Conservation (phyloP, 2,329 filamentous ascomycete genomes). For the Hypoxylon sp. region DNA sequence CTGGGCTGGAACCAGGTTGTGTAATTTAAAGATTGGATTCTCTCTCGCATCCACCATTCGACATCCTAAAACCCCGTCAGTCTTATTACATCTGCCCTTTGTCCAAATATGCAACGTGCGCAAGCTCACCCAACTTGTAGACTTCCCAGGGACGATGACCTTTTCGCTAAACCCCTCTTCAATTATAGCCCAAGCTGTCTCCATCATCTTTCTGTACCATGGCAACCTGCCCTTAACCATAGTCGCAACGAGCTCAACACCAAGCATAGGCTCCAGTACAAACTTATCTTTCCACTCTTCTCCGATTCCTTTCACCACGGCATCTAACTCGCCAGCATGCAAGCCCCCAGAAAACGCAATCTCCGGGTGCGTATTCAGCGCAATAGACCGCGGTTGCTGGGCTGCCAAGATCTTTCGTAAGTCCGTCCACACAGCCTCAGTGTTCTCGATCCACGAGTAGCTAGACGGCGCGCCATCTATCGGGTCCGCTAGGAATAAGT, state of each 20-base stretch:
- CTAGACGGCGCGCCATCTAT: slow-evolving; percentile 47
- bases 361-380: slow-evolving; percentile 61
- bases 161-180: slow-evolving; percentile 61
- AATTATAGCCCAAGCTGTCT: slow-evolving; percentile 67
- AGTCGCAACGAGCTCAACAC: slow-evolving; percentile 62
- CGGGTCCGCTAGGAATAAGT: slow-evolving; percentile 63
- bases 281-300: slow-evolving; percentile 58
- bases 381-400: slow-evolving; percentile 58
- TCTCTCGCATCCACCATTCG: slow-evolving; percentile 67
- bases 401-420: slow-evolving; percentile 57
- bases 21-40: slow-evolving; percentile 64
- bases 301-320: slow-evolving; percentile 56
- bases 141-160: slow-evolving; percentile 60
- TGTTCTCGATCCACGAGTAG: slow-evolving; percentile 65
- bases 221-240: slow-evolving; percentile 58
- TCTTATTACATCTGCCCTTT: background rate
- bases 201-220: slow-evolving; percentile 63
- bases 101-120: background rate
- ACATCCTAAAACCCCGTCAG: slow-evolving; percentile 55
- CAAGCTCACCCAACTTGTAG: slow-evolving; percentile 57
- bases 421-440: slow-evolving; percentile 59
- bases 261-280: slow-evolving; percentile 61
- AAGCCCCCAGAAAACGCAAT: slow-evolving; percentile 64
- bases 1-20: slow-evolving; percentile 67
- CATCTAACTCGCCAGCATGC: slow-evolving; percentile 63